phyloP scores from a whole-genome alignment of 345 rosid species.

The Gossypium australe region DNA sequence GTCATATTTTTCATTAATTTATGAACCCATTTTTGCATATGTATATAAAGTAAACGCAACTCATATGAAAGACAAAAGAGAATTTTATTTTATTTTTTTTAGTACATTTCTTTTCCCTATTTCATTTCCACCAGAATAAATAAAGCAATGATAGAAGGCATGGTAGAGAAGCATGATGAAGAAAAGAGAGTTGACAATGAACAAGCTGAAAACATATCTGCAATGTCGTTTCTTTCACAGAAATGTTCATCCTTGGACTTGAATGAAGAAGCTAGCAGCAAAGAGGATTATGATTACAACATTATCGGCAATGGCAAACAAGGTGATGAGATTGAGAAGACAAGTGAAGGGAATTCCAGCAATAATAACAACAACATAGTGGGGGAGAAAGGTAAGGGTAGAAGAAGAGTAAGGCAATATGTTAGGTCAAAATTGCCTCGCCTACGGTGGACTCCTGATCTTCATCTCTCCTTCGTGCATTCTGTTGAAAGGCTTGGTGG shows the following conservation, averaged over 20 bases:
- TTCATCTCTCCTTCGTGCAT: slow-evolving; percentile 67
- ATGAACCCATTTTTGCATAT: too few relatives aligned
- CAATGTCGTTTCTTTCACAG: slow-evolving; percentile 13
- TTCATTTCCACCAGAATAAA: background rate
- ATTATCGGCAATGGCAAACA: background rate
- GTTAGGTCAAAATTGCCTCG: slow-evolving; percentile 71
- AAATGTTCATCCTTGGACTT: slow-evolving; percentile 23
- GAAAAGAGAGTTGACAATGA: slow-evolving; percentile 19
- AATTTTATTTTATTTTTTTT: too few relatives aligned
- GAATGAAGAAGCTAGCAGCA: slow-evolving; percentile 28
- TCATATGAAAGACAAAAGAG: too few relatives aligned
- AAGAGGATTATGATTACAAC: slow-evolving; percentile 7
- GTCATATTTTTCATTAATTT: background rate
- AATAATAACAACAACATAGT: background rate
- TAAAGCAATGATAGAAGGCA: background rate
- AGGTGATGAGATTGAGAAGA: slow-evolving; percentile 18
- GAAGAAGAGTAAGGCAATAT: slow-evolving; percentile 55
- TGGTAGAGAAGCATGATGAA: slow-evolving; percentile 5
- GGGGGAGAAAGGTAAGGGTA: background rate
- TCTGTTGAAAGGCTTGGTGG: slow-evolving; percentile 87
- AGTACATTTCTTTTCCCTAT: too few relatives aligned
- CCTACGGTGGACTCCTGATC: slow-evolving; percentile 89
- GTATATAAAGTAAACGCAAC: too few relatives aligned
- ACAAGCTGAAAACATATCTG: slow-evolving; percentile 23
- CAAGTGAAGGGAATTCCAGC: slow-evolving; percentile 24